Base-by-base conservation (phyloP, 1,139 yeast genomes). In the Eremothecium sinecaudum region DNA sequence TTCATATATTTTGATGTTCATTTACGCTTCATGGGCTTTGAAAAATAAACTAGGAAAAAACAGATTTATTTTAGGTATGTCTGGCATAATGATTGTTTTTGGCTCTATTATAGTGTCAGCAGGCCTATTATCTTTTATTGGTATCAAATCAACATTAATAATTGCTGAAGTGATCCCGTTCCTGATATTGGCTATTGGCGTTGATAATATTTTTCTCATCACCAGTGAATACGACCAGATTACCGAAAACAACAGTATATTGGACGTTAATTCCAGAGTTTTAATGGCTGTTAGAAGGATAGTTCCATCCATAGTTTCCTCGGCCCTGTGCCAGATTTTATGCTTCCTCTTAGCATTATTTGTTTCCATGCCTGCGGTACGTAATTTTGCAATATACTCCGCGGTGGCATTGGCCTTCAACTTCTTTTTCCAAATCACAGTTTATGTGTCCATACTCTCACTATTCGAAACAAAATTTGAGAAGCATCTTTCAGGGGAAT, bases 141-240 rank as follows among this genome's bases (percentile, higher is more conserved):
- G 93, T 0, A 60, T 87, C 33, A 83, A 81, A 49, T 82, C 94
- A 0, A 90, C 97, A 0, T 64, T 90, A 25, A 87, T 90, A 43
- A 84, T 90, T 43, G 96, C 97, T 1, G 97, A 90, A 53, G 97
- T 90, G 3, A 90, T 90, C 28, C 97, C 97, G n/a, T 90, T 90
- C 50, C 62, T 90, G 50, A 80, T 90, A 4, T 65, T 90, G 41
- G 98, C 98, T 0, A 78, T 90, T 37, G 98, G 98, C 11, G 90
- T 90, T 18, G 98, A 90, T 58, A 90, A 90, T 52, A 81, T 90
- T 21, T 90, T 87, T 52, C 63, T 90, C 44, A 72, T 90, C 16
- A 79, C 84, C 1, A 90, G 84, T 55, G 94, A 84, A 50, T 63
- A 82, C 32, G 73, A 75, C 28, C 60, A 67, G 17, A 69, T 79